Percentiles rank a stretch among this genome's conserved stretches.
phyloP scores from a whole-genome alignment of 2,329 filamentous ascomycete species.

The Macroventuria anomochaeta region DNA sequence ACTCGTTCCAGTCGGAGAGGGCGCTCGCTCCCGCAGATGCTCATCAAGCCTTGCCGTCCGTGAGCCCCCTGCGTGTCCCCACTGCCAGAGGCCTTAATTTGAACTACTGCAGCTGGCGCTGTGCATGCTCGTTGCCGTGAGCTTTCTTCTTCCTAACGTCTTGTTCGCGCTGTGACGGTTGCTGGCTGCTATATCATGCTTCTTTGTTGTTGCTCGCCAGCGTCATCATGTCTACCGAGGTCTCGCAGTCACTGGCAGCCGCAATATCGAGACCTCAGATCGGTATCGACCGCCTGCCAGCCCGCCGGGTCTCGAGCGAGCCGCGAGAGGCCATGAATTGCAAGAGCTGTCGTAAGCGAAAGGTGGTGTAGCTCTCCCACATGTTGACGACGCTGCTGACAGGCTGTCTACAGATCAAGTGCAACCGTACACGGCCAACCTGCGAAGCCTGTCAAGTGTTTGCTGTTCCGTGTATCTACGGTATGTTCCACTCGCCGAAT shows the following conservation, averaged over 20 bases:
- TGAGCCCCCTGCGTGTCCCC: slow-evolving; percentile 34
- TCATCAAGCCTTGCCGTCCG: slow-evolving; percentile 41
- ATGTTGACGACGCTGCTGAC: slow-evolving; percentile 21
- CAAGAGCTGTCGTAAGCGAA: slow-evolving; percentile 91
- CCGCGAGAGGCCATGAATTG: slow-evolving; percentile 93
- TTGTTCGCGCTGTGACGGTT: slow-evolving; percentile 22
- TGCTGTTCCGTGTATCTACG: slow-evolving; percentile 86
- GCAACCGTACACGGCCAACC: slow-evolving; percentile 81
- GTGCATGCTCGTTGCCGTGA: slow-evolving; percentile 30
- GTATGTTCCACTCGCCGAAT: slow-evolving; percentile 55
- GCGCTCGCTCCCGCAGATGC: slow-evolving; percentile 42
- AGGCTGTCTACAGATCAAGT: slow-evolving; percentile 74
- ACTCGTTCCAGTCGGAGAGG: slow-evolving; percentile 37
- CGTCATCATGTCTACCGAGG: slow-evolving; percentile 41
- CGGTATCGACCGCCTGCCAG: slow-evolving; percentile 78
- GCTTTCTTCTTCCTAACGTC: slow-evolving; percentile 34
- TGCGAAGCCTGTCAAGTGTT: slow-evolving; percentile 92
- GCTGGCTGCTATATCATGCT: slow-evolving; percentile 42
- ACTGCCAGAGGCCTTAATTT: slow-evolving; percentile 50
- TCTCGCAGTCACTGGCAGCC: slow-evolving; percentile 37
- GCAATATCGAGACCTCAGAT: slow-evolving; percentile 77
- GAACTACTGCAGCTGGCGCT: slow-evolving; percentile 42
- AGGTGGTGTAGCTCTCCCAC: slow-evolving; percentile 61
- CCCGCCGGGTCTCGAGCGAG: slow-evolving; percentile 73
- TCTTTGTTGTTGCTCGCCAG: slow-evolving; percentile 31